A percentile compares a stretch with the other conserved stretches of the same genome.
Conservation (phyloP, 1,284 basidiomycete genomes). For the Cutaneotrichosporon mucoides region DNA sequence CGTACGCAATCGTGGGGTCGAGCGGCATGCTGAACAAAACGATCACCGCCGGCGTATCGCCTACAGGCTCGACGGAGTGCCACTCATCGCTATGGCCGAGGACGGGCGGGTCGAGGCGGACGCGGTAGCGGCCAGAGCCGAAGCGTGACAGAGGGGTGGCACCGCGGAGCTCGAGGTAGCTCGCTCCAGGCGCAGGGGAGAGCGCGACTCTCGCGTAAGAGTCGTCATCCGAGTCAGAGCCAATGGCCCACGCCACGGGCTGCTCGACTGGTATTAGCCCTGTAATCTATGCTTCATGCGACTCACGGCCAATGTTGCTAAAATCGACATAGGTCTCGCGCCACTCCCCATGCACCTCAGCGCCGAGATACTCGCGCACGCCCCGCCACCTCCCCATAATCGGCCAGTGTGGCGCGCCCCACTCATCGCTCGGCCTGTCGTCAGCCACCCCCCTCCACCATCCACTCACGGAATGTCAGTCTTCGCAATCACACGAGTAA, state of each 20-base stretch:
- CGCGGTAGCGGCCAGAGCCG: background rate
- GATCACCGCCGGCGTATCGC: background rate
- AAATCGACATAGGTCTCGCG: background rate
- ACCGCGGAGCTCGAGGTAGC: background rate
- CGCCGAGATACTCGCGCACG: background rate
- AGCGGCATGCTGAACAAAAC: background rate
- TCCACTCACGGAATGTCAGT: background rate
- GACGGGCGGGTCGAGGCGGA: background rate
- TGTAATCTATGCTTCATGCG: no score
- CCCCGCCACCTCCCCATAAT: background rate
- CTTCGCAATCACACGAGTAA: background rate
- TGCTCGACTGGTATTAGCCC: background rate
- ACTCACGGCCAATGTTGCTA: background rate
- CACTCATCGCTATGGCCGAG: background rate
- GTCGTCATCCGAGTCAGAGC: background rate
- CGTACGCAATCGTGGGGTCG: background rate
- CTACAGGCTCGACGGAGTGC: background rate
- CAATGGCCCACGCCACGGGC: background rate
- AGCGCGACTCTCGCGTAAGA: background rate
- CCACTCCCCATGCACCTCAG: background rate
- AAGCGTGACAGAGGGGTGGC: background rate
- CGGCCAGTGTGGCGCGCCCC: slow-evolving; percentile 2
- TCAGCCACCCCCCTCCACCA: background rate
- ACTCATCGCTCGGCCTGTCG: slow-evolving; percentile 1
- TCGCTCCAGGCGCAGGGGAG: background rate